Evolutionary conservation across 768 basidiomycete species (phyloP), one percentile per base, ranked within the genome.

Genomic region (Serpula lacrymans): DNA sequence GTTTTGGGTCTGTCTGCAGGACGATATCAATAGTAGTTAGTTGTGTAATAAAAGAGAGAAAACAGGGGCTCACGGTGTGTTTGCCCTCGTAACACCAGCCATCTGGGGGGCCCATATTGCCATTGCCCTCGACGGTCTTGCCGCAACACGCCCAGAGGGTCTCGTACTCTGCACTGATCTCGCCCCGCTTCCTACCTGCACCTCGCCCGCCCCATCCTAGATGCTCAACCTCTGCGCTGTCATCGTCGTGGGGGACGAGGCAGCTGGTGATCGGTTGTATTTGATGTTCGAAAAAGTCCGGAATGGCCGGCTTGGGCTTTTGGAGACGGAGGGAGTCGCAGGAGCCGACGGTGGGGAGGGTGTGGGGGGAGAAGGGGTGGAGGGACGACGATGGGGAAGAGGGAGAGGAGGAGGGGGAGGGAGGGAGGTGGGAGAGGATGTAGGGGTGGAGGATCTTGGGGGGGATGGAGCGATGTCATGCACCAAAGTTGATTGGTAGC

Each of bases 11-110:
- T 1, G 76, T 82, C 86, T 88, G 45, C 26, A 35, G 36, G 14
- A 21, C 18, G 21, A 45, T 22, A 39, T 6, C 9, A 16, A 1
- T 31, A 42, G 18, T 41, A 45, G 30, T 32, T 17, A 38, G 39
- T 26, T 36, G 30, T 21, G n/a, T 13, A 17, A 41, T 26, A 29
- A 41, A 17, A 22, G 28, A 10, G 3, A 41, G 20, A 32, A 34
- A 40, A 18, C 10, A 12, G 23, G 13, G 23, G 36, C 54, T 43
- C 30, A 72, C 78, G 6, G 87, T 88, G 57, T 90, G 87, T 58
- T 72, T 76, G 3, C 87, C 87, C 57, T 89, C 86, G 51, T 88
- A 89, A 52, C 87, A 90, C 85, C 85, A 90, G 1, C 87, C 88
- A 54, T 88, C 84, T 1, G 87, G 88, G 1, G 88, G 87, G 0